These are phyloP conservation scores for Cenchrus purpureus DNA, from an alignment of 176 grass and related monocot species.

Conservation along the genomic window DNA sequence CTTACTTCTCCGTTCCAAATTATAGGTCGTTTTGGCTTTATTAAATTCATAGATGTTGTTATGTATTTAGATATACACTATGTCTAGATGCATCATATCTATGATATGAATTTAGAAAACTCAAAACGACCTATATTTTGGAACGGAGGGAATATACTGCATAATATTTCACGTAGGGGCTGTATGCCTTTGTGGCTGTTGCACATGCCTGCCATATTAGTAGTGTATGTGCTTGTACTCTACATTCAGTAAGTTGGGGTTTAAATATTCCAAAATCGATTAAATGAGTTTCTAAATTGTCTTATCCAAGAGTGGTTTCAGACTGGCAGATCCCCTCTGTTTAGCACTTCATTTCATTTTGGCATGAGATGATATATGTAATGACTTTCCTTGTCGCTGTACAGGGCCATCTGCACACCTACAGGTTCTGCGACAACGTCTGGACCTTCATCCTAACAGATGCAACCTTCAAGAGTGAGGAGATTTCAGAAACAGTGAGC, in stretches of 20 bases:
- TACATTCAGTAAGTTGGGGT: not conserved
- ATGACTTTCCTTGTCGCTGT: conserved; percentile 23
- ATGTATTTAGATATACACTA: no score
- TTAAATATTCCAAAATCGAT: not conserved
- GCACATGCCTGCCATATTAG: not conserved
- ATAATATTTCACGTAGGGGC: not conserved
- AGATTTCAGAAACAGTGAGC: conserved; percentile 43
- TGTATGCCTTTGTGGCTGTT: not conserved
- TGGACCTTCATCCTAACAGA: conserved; percentile 88
- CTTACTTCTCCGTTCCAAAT: no score
- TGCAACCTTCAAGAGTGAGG: conserved; percentile 65
- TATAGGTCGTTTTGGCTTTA: no score
- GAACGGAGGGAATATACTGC: no score
- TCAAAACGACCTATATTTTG: no score
- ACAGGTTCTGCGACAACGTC: conserved; percentile 87
- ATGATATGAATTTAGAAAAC: no score
- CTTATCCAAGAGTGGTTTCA: not conserved
- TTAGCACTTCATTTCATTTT: not conserved
- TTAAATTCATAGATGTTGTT: no score
- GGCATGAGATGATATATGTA: not conserved
- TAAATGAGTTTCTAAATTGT: not conserved
- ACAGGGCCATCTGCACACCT: conserved; percentile 93
- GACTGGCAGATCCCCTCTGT: not conserved
- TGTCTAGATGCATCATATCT: no score
- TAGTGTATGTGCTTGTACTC: not conserved